Evolutionary conservation across 2,329 filamentous ascomycete genomes (phyloP).

Genomic region (Pseudogymnoascus pannorum): DNA sequence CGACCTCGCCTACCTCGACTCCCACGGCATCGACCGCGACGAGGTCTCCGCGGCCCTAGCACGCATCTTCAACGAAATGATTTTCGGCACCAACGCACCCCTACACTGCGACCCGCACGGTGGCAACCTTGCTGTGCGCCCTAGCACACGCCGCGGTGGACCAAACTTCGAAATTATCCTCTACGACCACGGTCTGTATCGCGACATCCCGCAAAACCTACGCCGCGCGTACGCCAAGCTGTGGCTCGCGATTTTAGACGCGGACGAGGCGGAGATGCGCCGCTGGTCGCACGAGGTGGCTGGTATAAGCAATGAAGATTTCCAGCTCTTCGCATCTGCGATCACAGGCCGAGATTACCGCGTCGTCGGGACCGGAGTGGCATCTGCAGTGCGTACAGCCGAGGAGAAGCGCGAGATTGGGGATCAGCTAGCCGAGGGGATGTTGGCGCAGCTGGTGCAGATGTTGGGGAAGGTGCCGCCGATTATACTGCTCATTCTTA

Average conservation of each 20-base stretch:
- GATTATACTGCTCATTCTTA: conserved; percentile 89
- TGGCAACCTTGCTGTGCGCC: conserved; percentile 85
- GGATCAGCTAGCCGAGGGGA: conserved; percentile 74
- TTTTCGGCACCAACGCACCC: conserved; percentile 82
- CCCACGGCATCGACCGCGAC: conserved; percentile 82
- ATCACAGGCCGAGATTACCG: conserved; percentile 91
- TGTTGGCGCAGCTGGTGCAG: conserved; percentile 81
- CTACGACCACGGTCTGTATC: conserved; percentile 95
- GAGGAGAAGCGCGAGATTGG: conserved; percentile 85
- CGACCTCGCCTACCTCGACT: conserved; percentile 79
- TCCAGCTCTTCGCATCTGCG: conserved; percentile 89
- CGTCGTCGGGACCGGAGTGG: conserved; percentile 57
- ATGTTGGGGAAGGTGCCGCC: conserved; percentile 82
- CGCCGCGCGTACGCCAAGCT: conserved; percentile 89
- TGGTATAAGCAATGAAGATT: conserved; percentile 80
- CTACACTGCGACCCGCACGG: conserved; percentile 96
- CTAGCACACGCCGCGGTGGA: conserved; percentile 43
- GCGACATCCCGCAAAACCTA: conserved; percentile 73
- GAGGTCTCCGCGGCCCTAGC: conserved; percentile 89
- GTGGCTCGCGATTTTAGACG: conserved; percentile 92
- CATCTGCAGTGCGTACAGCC: conserved; percentile 48
- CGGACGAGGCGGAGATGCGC: conserved; percentile 78
- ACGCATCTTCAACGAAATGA: conserved; percentile 98
- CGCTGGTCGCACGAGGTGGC: conserved; percentile 84
- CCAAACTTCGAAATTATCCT: conserved; percentile 91